Evolutionary conservation across 2,329 filamentous ascomycete species (phyloP).

Genomic region (Alternaria sp.): DNA sequence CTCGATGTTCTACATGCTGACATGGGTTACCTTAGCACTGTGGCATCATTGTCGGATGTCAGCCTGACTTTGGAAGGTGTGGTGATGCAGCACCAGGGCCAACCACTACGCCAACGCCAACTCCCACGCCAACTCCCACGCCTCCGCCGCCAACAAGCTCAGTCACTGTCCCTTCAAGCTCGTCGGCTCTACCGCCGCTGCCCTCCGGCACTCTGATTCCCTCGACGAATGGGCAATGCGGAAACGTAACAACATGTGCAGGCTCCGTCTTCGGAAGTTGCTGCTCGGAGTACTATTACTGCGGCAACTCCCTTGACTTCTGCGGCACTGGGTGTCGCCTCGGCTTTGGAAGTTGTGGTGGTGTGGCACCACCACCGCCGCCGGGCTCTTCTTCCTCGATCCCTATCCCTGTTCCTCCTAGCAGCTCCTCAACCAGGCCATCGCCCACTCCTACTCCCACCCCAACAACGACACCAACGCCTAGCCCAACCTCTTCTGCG

Average conservation of each 20-base stretch:
- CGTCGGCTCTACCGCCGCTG: constrained; percentile 30
- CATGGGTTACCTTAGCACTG: constrained; percentile 18
- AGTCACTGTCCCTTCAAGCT: constrained; percentile 10
- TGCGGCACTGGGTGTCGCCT: constrained; percentile 41
- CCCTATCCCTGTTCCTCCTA: constrained; percentile 7
- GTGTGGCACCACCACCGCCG: constrained; percentile 27
- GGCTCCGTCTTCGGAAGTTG: constrained; percentile 36
- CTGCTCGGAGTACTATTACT: constrained; percentile 41
- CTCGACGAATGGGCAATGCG: constrained; percentile 39
- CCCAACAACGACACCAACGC: constrained; percentile 22
- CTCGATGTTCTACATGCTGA: background rate
- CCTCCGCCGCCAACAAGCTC: constrained; percentile 26
- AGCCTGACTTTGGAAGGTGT: constrained; percentile 40
- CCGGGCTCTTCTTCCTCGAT: constrained; percentile 24
- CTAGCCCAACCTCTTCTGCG: constrained; percentile 22
- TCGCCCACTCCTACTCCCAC: constrained; percentile 27
- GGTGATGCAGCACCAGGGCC: constrained; percentile 28
- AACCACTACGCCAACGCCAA: constrained; percentile 19
- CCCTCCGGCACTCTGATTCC: constrained; percentile 36
- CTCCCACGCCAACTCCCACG: constrained; percentile 31
- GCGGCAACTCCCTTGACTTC: constrained; percentile 31
- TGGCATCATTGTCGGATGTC: constrained; percentile 34
- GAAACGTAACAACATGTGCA: constrained; percentile 41
- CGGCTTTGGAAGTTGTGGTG: constrained; percentile 36
- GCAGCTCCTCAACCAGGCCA: constrained; percentile 17